These are phyloP conservation scores for Nakazawaea ishiwadae DNA, from an alignment of 805 yeast genomes.

Conservation along the genomic window DNA sequence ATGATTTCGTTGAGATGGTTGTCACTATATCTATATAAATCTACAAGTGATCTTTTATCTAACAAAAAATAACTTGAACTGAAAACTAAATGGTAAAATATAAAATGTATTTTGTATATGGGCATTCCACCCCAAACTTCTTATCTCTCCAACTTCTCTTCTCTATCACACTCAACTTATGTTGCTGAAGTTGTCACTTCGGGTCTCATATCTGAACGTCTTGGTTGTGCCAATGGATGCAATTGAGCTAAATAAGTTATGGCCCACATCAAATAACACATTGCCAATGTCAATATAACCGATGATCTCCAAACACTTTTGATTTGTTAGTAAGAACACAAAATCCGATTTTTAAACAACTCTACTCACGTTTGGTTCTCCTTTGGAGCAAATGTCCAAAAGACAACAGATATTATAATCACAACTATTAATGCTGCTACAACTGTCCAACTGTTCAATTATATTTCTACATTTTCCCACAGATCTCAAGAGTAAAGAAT, in stretches of 20 bases:
- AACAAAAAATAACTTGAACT: too few relatives aligned
- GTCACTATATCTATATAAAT: constrained; percentile 10
- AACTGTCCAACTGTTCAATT: constrained; percentile 63
- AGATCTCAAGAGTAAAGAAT: background rate
- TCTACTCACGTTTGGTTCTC: constrained; percentile 60
- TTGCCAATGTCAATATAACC: constrained; percentile 59
- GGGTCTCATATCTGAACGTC: constrained; percentile 85
- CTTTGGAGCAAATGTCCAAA: constrained; percentile 87
- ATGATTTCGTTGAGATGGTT: background rate
- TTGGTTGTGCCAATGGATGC: constrained; percentile 89
- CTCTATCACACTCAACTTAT: background rate
- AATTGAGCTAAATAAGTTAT: constrained; percentile 82
- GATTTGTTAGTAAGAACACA: background rate
- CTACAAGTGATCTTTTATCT: background rate
- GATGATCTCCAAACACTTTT: constrained; percentile 67
- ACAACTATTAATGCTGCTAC: constrained; percentile 58
- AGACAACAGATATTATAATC: constrained; percentile 51
- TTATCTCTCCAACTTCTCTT: background rate
- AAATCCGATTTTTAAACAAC: background rate
- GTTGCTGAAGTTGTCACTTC: constrained; percentile 44
- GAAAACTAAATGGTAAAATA: too few relatives aligned
- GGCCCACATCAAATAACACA: constrained; percentile 91
- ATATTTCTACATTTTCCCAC: background rate
- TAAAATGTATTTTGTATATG: too few relatives aligned
- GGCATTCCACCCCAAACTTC: too few relatives aligned